Base-by-base conservation (phyloP, 306 rosid genomes). In the Fragaria ananassa region DNA sequence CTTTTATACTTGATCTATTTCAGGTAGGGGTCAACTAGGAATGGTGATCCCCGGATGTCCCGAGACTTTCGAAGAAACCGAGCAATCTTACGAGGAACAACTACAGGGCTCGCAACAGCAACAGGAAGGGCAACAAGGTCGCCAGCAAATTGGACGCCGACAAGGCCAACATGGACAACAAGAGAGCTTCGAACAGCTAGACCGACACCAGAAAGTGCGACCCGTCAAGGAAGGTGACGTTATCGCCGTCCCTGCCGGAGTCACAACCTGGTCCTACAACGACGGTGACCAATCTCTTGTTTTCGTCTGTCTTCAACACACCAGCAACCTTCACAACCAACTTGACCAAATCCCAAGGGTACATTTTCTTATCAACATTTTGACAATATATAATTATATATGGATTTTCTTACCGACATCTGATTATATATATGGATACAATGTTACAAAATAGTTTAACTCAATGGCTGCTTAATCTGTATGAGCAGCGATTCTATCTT, bases 341-440 rank as follows among this genome's bases (percentile, higher is more conserved):
- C 97, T 92, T 12, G 96, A 90, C 61, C 64, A 53, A 18, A 54
- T 17, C 31, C 97, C 96, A 0, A 80, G 93, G 68, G 97, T 88
- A 81, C 19, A 12, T 37, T 9, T 12, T 35, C 7, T 29, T 29
- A 13, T 21, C 11, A 62, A 41, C 11, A 5, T 5, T 62, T 62
- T 5, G 13, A 41, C 8, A 37, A 4, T 37, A 37, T 37, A 37
- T 37, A 37, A 4, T 4, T 4, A 37, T 37, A 37, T 37, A 31
- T 31, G 35, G 35, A 31, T 31, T 31, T 31, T 31, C 35, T 31
- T 31, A 31, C 35, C 4, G 35, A 31, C 35, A 31, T 3, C 35
- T 31, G 35, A 31, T 31, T 31, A 31, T 31, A 31, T 31, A 31
- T 31, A 31, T 37, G 7, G 7, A 41, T 41, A 41, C 10, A 41